These are phyloP conservation scores for peach (Prunus persica) DNA, from an alignment of 306 rosid genomes.

Conservation along the genomic window DNA sequence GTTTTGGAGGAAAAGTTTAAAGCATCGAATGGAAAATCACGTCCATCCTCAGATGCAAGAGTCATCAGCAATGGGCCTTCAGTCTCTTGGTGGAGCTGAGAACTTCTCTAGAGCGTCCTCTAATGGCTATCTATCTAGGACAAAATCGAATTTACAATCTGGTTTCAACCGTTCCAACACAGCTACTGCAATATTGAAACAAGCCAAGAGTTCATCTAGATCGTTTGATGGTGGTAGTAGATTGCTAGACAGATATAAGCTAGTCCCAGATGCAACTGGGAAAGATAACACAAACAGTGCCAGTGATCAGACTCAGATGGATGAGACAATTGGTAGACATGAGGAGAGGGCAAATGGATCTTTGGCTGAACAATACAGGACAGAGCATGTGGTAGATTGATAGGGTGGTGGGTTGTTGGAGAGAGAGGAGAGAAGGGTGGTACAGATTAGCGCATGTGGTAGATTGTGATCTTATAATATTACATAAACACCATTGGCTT, in stretches of 20 bases:
- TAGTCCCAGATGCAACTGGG: constrained; percentile 28
- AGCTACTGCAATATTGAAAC: no score
- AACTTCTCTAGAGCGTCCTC: constrained; percentile 44
- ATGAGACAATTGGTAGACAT: constrained; percentile 21
- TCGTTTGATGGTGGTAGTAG: constrained; percentile 76
- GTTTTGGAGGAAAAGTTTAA: constrained; percentile 73
- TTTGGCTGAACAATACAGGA: constrained; percentile 32
- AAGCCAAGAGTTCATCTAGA: constrained; percentile 52
- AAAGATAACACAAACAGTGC: constrained; percentile 26
- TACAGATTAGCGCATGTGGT: no score
- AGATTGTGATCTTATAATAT: no score
- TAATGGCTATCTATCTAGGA: constrained; percentile 59
- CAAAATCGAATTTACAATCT: constrained; percentile 41
- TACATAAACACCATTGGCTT: no score
- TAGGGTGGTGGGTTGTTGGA: no score
- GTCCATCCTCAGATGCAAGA: constrained; percentile 49
- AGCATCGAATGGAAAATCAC: constrained; percentile 46
- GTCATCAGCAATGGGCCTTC: constrained; percentile 51
- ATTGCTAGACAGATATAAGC: constrained; percentile 49
- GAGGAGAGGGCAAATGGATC: constrained; percentile 41
- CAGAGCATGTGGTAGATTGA: constrained; percentile 6
- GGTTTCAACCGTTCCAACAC: constrained; percentile 54
- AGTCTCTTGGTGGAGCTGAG: constrained; percentile 80
- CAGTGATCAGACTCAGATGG: constrained; percentile 28
- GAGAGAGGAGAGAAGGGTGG: no score